Evolutionary conservation across 495 filamentous ascomycete species (phyloP).

Genomic region (Aspergillus sclerotiicarbonarius): DNA sequence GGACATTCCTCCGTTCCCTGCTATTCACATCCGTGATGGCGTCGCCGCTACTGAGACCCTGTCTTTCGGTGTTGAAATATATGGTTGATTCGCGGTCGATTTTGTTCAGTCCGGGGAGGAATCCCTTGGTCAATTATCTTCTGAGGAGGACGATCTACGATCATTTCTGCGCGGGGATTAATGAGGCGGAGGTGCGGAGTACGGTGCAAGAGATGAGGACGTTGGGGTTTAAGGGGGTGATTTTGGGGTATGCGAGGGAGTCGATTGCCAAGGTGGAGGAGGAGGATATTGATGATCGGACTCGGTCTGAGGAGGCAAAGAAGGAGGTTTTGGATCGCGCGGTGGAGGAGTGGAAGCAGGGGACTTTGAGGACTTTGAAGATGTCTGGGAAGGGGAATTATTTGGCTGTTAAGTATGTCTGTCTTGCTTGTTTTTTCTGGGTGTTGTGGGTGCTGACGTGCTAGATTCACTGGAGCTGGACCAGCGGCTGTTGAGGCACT

Average conservation of each 20-base stretch:
- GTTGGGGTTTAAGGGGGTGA: constrained; percentile 73
- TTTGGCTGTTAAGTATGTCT: constrained; percentile 66
- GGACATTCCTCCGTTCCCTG: constrained; percentile 67
- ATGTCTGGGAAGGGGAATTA: constrained; percentile 68
- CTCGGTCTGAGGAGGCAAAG: constrained; percentile 15
- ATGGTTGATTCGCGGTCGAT: constrained; percentile 62
- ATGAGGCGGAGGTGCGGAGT: constrained; percentile 54
- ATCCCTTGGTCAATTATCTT: constrained; percentile 53
- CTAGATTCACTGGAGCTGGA: constrained; percentile 72
- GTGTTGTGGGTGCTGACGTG: neutral
- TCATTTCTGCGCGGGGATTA: constrained; percentile 81
- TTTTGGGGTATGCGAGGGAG: constrained; percentile 75
- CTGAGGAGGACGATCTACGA: constrained; percentile 79
- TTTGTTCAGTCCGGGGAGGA: constrained; percentile 55
- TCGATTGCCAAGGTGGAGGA: constrained; percentile 60
- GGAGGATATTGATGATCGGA: constrained; percentile 28
- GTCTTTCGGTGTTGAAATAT: constrained; percentile 56
- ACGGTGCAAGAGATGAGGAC: constrained; percentile 59
- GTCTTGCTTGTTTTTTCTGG: neutral
- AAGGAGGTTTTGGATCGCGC: constrained; percentile 30
- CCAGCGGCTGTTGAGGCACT: constrained; percentile 62
- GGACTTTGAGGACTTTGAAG: constrained; percentile 66
- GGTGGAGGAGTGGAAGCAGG: constrained; percentile 58
- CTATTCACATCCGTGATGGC: constrained; percentile 72
- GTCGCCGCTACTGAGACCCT: constrained; percentile 65